These are phyloP conservation scores for Jacaranda mimosifolia DNA, from an alignment of 257 asterid species.

Conservation along the genomic window DNA sequence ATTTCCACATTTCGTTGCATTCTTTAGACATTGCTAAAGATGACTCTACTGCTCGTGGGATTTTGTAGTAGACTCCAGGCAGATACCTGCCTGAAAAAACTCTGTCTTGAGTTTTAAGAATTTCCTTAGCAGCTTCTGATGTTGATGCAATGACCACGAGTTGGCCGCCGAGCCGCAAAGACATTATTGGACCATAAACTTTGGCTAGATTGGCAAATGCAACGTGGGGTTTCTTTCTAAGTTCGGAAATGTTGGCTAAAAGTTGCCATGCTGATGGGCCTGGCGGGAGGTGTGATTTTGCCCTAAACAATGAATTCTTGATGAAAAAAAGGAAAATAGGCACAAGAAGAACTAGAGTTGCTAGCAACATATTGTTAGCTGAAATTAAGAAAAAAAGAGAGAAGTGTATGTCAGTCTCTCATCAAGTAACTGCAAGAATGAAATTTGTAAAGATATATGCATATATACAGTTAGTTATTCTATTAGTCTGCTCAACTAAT, in stretches of 20 bases:
- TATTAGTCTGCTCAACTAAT: too few species aligned
- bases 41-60: neutral
- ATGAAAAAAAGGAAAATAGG: too few species aligned
- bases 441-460: too few species aligned
- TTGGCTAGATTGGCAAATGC: neutral
- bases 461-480: too few species aligned
- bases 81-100: conserved; percentile 22
- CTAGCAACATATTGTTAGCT: too few species aligned
- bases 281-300: too few species aligned
- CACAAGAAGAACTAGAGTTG: too few species aligned
- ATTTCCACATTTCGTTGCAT: conserved; percentile 17
- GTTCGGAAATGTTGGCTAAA: neutral
- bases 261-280: neutral
- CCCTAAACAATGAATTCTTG: too few species aligned
- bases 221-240: conserved; percentile 21
- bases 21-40: neutral
- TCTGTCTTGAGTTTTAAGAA: conserved; percentile 3
- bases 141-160: conserved; percentile 28
- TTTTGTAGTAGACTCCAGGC: neutral
- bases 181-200: conserved; percentile 27
- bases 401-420: too few species aligned
- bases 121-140: neutral
- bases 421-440: too few species aligned
- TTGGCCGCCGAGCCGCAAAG: conserved; percentile 10
- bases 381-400: too few species aligned